A percentile compares a stretch with the other conserved stretches of the same genome.
Evolutionary conservation across 257 asterid genomes (phyloP).

Genomic region (Nicotiana paniculata): DNA sequence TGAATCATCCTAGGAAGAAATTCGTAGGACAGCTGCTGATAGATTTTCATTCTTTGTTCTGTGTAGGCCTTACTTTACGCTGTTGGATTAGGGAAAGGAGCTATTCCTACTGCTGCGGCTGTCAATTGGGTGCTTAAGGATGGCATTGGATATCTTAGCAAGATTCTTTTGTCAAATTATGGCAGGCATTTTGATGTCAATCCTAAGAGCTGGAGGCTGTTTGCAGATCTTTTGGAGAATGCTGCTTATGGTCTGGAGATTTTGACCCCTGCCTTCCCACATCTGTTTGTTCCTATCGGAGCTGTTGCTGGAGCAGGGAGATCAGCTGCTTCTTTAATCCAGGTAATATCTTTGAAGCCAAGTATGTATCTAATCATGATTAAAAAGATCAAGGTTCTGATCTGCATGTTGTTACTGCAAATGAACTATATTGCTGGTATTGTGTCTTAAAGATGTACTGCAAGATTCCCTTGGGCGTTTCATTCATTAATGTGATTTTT

Average conservation of each 20-base stretch:
- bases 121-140: conserved; percentile 97
- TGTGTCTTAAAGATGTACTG: neutral
- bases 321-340: conserved; percentile 90
- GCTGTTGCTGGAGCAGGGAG: conserved; percentile 97
- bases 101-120: conserved; percentile 98
- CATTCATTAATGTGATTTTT: neutral
- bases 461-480: neutral
- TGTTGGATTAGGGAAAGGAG: conserved; percentile 95
- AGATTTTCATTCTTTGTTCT: neutral
- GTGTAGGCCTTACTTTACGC: conserved; percentile 87
- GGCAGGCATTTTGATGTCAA: conserved; percentile 96
- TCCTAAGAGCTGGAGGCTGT: conserved; percentile 97
- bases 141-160: conserved; percentile 92
- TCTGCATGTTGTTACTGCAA: neutral
- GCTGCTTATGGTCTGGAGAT: conserved; percentile 96
- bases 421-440: neutral
- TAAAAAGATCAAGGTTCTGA: neutral
- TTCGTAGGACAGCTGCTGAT: neutral
- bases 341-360: conserved; percentile 36
- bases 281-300: conserved; percentile 92
- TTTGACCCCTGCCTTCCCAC: conserved; percentile 92
- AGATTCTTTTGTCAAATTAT: conserved; percentile 79
- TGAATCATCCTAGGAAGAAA: conserved; percentile 1
- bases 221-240: conserved; percentile 88
- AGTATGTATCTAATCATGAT: neutral